phyloP scores from a whole-genome alignment of 257 asterid genomes.

The Nyctanthes arbortristis region DNA sequence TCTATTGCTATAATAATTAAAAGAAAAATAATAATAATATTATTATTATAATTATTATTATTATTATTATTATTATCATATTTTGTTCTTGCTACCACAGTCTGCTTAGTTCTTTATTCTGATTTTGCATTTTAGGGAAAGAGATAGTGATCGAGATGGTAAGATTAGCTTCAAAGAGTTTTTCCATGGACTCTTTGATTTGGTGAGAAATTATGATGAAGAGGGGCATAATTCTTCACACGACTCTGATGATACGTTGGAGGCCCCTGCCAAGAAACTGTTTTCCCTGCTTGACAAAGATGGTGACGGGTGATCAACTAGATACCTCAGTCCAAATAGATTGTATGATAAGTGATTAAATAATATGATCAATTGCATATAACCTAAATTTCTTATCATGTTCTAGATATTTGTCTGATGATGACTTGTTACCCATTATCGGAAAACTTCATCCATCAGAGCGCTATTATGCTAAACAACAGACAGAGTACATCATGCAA shows the following conservation, averaged over 20 bases:
- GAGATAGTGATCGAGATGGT: slow-evolving; percentile 88
- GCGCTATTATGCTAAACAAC: slow-evolving; percentile 85
- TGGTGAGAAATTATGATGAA: slow-evolving; percentile 73
- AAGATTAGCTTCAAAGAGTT: slow-evolving; percentile 82
- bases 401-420: slow-evolving; percentile 70
- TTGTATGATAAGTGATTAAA: not conserved
- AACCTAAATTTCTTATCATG: slow-evolving; percentile 18
- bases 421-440: slow-evolving; percentile 74
- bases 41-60: no score
- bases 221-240: slow-evolving; percentile 54
- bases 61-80: no score
- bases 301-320: slow-evolving; percentile 74
- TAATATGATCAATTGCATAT: slow-evolving; percentile 10
- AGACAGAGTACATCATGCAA: slow-evolving; percentile 76
- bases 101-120: slow-evolving; percentile 1
- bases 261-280: slow-evolving; percentile 72
- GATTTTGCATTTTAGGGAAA: slow-evolving; percentile 55
- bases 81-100: slow-evolving; percentile 12
- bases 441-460: slow-evolving; percentile 93
- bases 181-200: slow-evolving; percentile 86
- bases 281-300: slow-evolving; percentile 84
- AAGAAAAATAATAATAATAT: no score
- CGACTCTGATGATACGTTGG: slow-evolving; percentile 44
- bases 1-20: no score
- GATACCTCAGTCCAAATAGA: slow-evolving; percentile 15